Conservation (phyloP, 495 filamentous ascomycete species). For the Chlorociboria aeruginascens region DNA sequence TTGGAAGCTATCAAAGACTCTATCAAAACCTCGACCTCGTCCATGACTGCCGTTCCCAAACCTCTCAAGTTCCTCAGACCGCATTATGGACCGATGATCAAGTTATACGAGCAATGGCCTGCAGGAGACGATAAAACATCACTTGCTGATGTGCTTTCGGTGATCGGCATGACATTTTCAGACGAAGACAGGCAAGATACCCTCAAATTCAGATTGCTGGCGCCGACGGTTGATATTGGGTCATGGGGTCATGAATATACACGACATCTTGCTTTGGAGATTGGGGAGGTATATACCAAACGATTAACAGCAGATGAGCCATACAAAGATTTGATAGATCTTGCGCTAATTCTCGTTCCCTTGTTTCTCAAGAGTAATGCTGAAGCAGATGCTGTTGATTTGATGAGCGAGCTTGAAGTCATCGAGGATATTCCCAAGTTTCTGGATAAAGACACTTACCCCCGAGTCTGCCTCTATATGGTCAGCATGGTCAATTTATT, state of each 20-base stretch:
- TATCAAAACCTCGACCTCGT: constrained; percentile 97
- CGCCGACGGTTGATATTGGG: constrained; percentile 82
- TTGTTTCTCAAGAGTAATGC: constrained; percentile 96
- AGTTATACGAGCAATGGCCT: constrained; percentile 80
- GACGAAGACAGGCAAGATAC: constrained; percentile 93
- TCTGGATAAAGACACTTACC: constrained; percentile 87
- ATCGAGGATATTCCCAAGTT: constrained; percentile 85
- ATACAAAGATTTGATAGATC: constrained; percentile 63
- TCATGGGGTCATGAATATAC: constrained; percentile 99
- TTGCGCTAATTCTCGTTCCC: constrained; percentile 75
- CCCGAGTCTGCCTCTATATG: constrained; percentile 93
- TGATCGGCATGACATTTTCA: constrained; percentile 97
- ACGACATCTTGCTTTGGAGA: constrained; percentile 87
- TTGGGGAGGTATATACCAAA: constrained; percentile 84
- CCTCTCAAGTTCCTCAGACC: constrained; percentile 95
- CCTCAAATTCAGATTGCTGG: constrained; percentile 84
- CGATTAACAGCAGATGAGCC: constrained; percentile 47
- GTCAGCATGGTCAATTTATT: constrained; percentile 97
- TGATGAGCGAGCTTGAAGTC: constrained; percentile 93
- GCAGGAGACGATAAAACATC: constrained; percentile 74
- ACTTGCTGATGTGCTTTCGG: constrained; percentile 88
- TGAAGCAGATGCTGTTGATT: constrained; percentile 93
- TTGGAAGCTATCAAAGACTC: constrained; percentile 91
- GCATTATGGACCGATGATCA: constrained; percentile 79
- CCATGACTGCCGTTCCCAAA: constrained; percentile 98